phyloP scores from a whole-genome alignment of 106 monocot species.

The Phalaenopsis aphrodite region DNA sequence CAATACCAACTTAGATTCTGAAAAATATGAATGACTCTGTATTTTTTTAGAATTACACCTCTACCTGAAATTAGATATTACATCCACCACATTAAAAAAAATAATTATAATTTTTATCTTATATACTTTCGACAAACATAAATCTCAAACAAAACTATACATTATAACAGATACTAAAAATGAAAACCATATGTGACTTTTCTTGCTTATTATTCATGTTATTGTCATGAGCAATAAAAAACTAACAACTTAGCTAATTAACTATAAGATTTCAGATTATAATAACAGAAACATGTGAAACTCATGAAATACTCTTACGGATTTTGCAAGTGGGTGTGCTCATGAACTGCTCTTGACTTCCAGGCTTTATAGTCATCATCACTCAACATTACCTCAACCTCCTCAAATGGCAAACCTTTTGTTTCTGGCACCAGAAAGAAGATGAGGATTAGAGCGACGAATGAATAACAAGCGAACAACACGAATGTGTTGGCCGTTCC shows the following conservation, averaged over 20 bases:
- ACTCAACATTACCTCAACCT: conserved; percentile 65
- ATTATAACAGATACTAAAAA: no score
- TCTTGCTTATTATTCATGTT: neutral
- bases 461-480: conserved; percentile 37
- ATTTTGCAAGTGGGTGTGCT: neutral
- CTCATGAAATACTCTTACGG: neutral
- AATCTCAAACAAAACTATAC: no score
- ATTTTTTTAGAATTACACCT: no score
- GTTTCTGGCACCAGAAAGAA: conserved; percentile 65
- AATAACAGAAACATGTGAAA: neutral
- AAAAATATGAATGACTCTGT: no score
- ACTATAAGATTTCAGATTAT: no score
- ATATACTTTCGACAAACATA: no score
- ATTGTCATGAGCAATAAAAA: neutral
- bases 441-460: conserved; percentile 36
- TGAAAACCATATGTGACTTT: no score
- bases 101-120: no score
- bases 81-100: no score
- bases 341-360: conserved; percentile 15
- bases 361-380: conserved; percentile 32
- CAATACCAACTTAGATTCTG: no score
- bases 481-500: conserved; percentile 53
- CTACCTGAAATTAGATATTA: no score
- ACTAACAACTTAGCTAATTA: neutral
- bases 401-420: conserved; percentile 63